Conservation (phyloP, 495 filamentous ascomycete species). For the Aspergillus panamensis region DNA sequence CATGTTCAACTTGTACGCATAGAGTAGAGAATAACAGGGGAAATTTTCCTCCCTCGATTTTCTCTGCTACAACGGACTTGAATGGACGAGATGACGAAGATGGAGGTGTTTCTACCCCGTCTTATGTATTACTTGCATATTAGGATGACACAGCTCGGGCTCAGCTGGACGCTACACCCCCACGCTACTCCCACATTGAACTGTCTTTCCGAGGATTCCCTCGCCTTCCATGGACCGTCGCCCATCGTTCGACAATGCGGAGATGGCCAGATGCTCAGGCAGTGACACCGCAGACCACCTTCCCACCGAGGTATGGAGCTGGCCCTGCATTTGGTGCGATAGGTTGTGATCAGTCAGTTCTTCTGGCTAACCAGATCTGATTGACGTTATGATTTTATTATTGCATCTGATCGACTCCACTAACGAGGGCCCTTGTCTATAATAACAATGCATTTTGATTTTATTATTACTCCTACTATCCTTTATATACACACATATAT, state of each 20-base stretch:
- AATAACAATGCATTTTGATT: neutral
- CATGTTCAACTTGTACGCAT: neutral
- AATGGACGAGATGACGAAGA: neutral
- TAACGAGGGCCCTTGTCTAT: neutral
- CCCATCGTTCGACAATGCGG: slow-evolving; percentile 12
- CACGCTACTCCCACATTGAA: slow-evolving; percentile 18
- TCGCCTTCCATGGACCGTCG: slow-evolving; percentile 2
- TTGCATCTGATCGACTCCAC: neutral
- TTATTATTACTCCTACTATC: neutral
- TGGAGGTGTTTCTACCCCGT: slow-evolving; percentile 7
- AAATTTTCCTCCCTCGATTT: neutral
- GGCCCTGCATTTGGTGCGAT: slow-evolving; percentile 8
- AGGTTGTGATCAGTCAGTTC: slow-evolving; percentile 15
- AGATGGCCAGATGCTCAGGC: slow-evolving; percentile 18
- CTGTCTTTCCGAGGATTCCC: slow-evolving; percentile 4
- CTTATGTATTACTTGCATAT: slow-evolving; percentile 24
- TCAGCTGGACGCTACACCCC: slow-evolving; percentile 28
- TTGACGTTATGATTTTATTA: slow-evolving; percentile 7
- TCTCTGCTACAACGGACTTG: neutral
- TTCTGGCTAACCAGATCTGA: neutral
- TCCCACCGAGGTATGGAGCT: slow-evolving; percentile 10
- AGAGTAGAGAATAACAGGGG: neutral
- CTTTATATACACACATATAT: too few species aligned
- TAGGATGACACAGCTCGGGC: slow-evolving; percentile 25
- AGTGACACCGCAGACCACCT: slow-evolving; percentile 21